These are phyloP conservation scores for Protomyces gravidus DNA, from an alignment of 1,139 yeast genomes.

Conservation along the genomic window DNA sequence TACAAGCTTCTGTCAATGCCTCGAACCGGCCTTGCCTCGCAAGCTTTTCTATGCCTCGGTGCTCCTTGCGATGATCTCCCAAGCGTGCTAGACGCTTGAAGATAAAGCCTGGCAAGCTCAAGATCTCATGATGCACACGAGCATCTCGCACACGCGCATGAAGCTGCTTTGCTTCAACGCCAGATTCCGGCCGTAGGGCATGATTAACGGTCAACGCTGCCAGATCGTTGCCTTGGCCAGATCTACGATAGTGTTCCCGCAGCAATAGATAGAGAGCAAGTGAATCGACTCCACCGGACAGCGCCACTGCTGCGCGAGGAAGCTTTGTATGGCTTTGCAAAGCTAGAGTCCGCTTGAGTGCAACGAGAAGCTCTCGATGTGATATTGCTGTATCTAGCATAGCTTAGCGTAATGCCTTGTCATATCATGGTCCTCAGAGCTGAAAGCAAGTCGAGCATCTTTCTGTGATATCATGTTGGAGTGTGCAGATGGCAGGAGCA, in stretches of 20 bases:
- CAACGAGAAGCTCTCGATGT: no score
- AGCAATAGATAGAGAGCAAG: conserved; percentile 56
- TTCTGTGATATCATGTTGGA: no score
- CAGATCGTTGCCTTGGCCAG: conserved; percentile 34
- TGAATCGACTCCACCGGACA: conserved; percentile 82
- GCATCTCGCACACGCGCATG: not conserved
- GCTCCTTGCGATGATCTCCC: conserved; percentile 26
- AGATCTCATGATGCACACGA: conserved; percentile 25
- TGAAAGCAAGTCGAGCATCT: no score
- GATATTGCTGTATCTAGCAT: no score
- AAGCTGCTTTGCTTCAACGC: conserved; percentile 49
- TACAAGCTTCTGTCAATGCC: conserved; percentile 45
- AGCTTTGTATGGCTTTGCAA: no score
- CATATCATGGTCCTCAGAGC: no score
- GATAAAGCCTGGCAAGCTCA: conserved; percentile 7
- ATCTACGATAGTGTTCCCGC: conserved; percentile 9
- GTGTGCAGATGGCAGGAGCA: no score
- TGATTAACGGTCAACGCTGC: conserved; percentile 60
- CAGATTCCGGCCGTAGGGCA: conserved; percentile 48
- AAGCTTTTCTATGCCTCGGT: conserved; percentile 50
- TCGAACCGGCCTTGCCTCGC: conserved; percentile 56
- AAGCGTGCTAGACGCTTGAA: not conserved
- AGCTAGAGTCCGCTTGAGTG: no score
- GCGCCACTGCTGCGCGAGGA: conserved; percentile 43
- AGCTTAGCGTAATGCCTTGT: no score